Percentiles rank a stretch among this genome's conserved stretches.
These are phyloP conservation scores for Candida qinlingensis DNA, from an alignment of 805 yeast species.

Conservation along the genomic window DNA sequence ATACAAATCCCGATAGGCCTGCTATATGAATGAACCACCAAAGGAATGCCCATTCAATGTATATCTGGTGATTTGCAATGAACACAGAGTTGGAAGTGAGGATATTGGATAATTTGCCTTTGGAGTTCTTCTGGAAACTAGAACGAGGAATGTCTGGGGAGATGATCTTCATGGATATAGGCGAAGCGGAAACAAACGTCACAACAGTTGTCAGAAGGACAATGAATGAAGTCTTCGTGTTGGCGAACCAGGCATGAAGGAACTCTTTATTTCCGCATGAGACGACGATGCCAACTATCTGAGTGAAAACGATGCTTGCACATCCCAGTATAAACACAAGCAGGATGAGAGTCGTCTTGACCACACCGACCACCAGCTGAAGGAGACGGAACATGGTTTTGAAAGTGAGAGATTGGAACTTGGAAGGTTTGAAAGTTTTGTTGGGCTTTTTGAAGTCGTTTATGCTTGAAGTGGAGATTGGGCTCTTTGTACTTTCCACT, in stretches of 20 bases:
- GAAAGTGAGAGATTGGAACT: too few species aligned
- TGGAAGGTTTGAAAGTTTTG: too few species aligned
- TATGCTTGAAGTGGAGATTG: too few species aligned
- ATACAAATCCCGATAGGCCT: conserved; percentile 55
- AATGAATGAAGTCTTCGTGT: conserved; percentile 56
- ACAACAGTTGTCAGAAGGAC: conserved; percentile 47
- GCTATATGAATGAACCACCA: conserved; percentile 84
- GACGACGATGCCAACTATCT: conserved; percentile 32
- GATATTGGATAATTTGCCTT: conserved; percentile 12
- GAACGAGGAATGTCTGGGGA: conserved; percentile 30
- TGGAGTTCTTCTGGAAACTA: conserved; percentile 10
- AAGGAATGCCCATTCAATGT: conserved; percentile 86
- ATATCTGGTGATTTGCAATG: conserved; percentile 90
- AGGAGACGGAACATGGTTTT: too few species aligned
- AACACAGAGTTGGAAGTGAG: conserved; percentile 52
- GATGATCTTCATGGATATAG: conserved; percentile 47
- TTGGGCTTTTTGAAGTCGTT: too few species aligned
- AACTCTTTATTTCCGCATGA: conserved; percentile 29
- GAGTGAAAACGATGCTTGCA: conserved; percentile 42
- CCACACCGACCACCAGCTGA: too few species aligned
- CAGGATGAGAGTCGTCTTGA: conserved; percentile 11
- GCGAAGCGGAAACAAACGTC: conserved; percentile 37
- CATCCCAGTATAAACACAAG: conserved; percentile 28
- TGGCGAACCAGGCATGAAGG: conserved; percentile 39
- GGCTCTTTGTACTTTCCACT: too few species aligned